A percentile compares a stretch with the other conserved stretches of the same genome.
Evolutionary conservation across 2,329 filamentous ascomycete genomes (phyloP).

Genomic region (Microcyclosporella mali): DNA sequence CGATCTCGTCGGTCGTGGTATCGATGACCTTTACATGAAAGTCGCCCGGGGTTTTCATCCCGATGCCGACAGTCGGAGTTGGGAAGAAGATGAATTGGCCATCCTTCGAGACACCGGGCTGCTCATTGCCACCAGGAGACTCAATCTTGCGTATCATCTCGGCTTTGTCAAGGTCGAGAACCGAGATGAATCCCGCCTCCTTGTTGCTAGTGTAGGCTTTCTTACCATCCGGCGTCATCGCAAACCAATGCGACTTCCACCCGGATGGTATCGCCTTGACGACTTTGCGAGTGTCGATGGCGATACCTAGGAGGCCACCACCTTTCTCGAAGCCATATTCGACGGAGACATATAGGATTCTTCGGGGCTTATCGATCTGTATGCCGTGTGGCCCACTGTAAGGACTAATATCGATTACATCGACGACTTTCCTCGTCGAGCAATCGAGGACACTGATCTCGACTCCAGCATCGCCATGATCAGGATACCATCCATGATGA

Average conservation of each 20-base stretch:
- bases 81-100: slow-evolving; percentile 1
- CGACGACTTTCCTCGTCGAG: slow-evolving; percentile 4
- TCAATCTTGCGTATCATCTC: slow-evolving; percentile 3
- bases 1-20: not conserved
- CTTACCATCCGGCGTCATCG: slow-evolving; percentile 11
- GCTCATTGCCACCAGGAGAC: not conserved
- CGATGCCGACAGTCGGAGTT: not conserved
- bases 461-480: slow-evolving; percentile 4
- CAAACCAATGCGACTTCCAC: slow-evolving; percentile 14
- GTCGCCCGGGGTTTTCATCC: not conserved
- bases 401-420: slow-evolving; percentile 10
- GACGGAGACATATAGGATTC: slow-evolving; percentile 9
- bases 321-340: slow-evolving; percentile 5
- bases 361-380: slow-evolving; percentile 3
- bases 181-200: slow-evolving; percentile 5
- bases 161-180: not conserved
- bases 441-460: slow-evolving; percentile 13
- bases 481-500: slow-evolving; percentile 10
- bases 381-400: slow-evolving; percentile 10
- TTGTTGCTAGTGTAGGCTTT: slow-evolving; percentile 16
- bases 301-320: slow-evolving; percentile 13
- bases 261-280: slow-evolving; percentile 9
- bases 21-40: slow-evolving; percentile 2
- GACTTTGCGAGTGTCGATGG: slow-evolving; percentile 5
- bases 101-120: slow-evolving; percentile 1